phyloP scores from a whole-genome alignment of 108 stramenopile genomes.

The Stephanodiscus minutulus region DNA sequence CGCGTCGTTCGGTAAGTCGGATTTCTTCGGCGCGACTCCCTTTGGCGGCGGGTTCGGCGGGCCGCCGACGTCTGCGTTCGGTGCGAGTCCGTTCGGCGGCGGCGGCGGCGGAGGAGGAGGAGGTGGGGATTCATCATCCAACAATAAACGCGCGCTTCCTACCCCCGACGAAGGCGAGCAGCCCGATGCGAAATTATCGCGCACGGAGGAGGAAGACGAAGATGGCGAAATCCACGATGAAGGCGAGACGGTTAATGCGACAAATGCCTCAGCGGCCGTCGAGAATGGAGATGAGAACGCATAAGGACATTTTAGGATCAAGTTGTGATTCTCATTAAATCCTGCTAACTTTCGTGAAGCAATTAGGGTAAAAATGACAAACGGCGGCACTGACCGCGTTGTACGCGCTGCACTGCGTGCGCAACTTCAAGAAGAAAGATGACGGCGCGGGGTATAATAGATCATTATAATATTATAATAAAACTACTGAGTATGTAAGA shows the following conservation, averaged over 20 bases:
- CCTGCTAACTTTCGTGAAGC: too few species aligned
- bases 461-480: too few species aligned
- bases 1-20: conserved; percentile 29
- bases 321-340: too few species aligned
- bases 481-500: too few species aligned
- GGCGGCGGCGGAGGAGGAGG: conserved; percentile 16
- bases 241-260: not conserved
- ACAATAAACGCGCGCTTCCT: conserved; percentile 1
- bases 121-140: not conserved
- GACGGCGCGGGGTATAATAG: too few species aligned
- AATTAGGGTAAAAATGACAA: too few species aligned
- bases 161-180: not conserved
- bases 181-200: conserved; percentile 8
- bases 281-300: too few species aligned
- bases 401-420: too few species aligned
- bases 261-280: too few species aligned
- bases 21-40: conserved; percentile 11
- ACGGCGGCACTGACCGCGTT: too few species aligned
- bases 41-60: conserved; percentile 3
- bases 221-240: conserved; percentile 3
- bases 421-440: too few species aligned
- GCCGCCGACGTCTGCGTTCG: conserved; percentile 7
- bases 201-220: conserved; percentile 13
- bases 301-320: too few species aligned
- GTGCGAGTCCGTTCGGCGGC: conserved; percentile 39